Evolutionary conservation across 2,329 filamentous ascomycete species (phyloP), one percentile per base, ranked within the genome.

Genomic region (Volutella citrinella): DNA sequence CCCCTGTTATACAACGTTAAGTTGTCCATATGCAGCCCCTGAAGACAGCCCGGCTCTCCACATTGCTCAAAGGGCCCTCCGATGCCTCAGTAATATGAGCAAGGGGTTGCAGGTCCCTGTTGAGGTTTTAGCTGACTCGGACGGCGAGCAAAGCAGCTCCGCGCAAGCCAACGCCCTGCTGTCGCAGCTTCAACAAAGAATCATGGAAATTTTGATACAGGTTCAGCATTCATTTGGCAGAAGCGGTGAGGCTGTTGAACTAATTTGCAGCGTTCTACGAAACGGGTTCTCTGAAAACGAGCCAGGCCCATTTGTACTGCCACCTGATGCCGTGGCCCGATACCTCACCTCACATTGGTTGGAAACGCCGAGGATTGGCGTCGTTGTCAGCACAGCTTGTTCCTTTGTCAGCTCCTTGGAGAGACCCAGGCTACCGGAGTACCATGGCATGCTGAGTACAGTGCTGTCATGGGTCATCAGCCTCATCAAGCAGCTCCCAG

Each of bases 221-320:
- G 43, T 74, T 5, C 72, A 74, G 40, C 42, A 54, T 4, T 52
- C 75, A 0, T 81, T 88, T 27, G 71, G 68, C 5, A 63, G 60
- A 3, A 79, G 76, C 37, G 74, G 78, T 15, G 87, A 90, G 46
- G 74, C 87, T 10, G 72, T 84, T 15, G 85, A 90, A 51, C 71
- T 78, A 5, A 78, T 82, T 20, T 93, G 87, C 60, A 72, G 71
- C 37, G 76, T 90, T 29, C 70, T 91, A 30, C 78, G 81, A 24
- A 76, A 80, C 14, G 87, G 87, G 1, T 90, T 90, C 51, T 81
- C 81, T 2, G 87, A 94, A 57, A 74, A 71, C 0, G 75, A 80
- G 17, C 77, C 83, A 4, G 87, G 87, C 0, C 84, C 86, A 1
- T 91, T 93, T 49, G 85, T 90, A 8, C 78, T 94, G 40, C 74